Percentiles rank a stretch among this genome's conserved stretches.
These are phyloP conservation scores for Boechera divaricarpa DNA, from an alignment of 345 rosid species.

Conservation along the genomic window DNA sequence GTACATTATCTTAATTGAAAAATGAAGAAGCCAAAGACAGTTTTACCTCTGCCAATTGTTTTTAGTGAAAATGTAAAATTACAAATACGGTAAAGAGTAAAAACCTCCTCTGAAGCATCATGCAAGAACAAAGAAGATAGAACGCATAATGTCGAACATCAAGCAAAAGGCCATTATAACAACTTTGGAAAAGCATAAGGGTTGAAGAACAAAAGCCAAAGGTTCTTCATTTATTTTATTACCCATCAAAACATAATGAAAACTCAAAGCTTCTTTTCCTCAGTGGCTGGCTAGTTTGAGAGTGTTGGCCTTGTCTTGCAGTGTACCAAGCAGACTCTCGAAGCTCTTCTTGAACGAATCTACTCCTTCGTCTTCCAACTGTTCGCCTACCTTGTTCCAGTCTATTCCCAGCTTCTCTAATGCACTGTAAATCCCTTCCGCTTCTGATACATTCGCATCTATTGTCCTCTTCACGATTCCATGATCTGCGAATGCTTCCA, in stretches of 20 bases:
- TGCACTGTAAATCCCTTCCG: constrained; percentile 94
- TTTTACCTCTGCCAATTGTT: neutral
- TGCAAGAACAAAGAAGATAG: neutral
- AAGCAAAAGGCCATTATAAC: constrained; percentile 26
- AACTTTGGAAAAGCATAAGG: neutral
- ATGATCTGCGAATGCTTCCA: constrained; percentile 86
- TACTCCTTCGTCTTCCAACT: constrained; percentile 92
- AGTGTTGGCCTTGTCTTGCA: constrained; percentile 95
- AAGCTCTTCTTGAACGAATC: constrained; percentile 95
- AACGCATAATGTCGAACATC: constrained; percentile 9
- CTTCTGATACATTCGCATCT: constrained; percentile 85
- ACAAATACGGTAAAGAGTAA: neutral
- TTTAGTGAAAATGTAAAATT: neutral
- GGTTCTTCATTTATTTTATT: constrained; percentile 38
- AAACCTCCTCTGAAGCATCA: neutral
- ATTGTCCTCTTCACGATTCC: constrained; percentile 87
- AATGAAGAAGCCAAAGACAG: neutral
- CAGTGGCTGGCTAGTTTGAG: constrained; percentile 74
- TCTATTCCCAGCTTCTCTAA: constrained; percentile 95
- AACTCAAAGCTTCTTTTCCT: constrained; percentile 17
- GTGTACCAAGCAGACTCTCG: constrained; percentile 87
- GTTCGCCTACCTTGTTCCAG: constrained; percentile 80
- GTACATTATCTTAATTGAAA: neutral
- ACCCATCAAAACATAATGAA: constrained; percentile 25
- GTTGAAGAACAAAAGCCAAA: constrained; percentile 32